Evolutionary conservation across 129 eudicot genomes (phyloP).

Genomic region (Daucus carota): DH1_v3.0 NC_030384.2:45305501-45306000

Average conservation of each 20-base stretch:
- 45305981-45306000: slow-evolving; percentile 63
- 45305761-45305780: background rate
- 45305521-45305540: background rate
- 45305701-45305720: background rate
- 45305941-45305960: slow-evolving; percentile 75
- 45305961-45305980: slow-evolving; percentile 74
- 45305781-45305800: background rate
- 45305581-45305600: background rate
- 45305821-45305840: background rate
- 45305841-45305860: too few relatives aligned
- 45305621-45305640: background rate
- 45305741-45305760: background rate
- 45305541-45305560: background rate
- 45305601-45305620: background rate
- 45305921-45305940: slow-evolving; percentile 37
- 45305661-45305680: background rate
- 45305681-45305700: background rate
- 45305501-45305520: slow-evolving; percentile 60
- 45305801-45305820: background rate
- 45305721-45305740: background rate
- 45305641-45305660: background rate
- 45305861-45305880: too few relatives aligned
- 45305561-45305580: background rate
- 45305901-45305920: too few relatives aligned
- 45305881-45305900: too few relatives aligned